Percentiles rank a stretch among this genome's conserved stretches.
These are phyloP conservation scores for Hura crepitans DNA, from an alignment of 441 rosid genomes.

Conservation along the genomic window DNA sequence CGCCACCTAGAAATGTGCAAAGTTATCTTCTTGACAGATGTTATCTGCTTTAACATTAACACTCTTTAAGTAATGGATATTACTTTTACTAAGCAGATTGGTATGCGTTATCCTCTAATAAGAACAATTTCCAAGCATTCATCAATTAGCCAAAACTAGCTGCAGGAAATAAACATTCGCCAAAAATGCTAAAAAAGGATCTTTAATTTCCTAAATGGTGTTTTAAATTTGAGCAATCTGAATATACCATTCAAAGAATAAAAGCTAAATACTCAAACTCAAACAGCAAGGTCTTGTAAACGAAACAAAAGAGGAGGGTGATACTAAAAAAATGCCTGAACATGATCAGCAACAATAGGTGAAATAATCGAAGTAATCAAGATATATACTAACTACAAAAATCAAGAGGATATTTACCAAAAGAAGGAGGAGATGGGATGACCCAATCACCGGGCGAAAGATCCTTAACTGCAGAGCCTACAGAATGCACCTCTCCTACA, in stretches of 20 bases:
- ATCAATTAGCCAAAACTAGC: not conserved
- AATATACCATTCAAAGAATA: not conserved
- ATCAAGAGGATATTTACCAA: conserved; percentile 44
- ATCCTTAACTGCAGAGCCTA: conserved; percentile 62
- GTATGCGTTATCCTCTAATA: not conserved
- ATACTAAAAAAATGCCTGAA: not conserved
- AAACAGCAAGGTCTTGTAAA: not conserved
- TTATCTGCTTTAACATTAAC: not conserved
- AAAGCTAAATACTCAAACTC: not conserved
- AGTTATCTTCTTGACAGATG: not conserved
- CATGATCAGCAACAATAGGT: not conserved
- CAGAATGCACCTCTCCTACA: conserved; percentile 71
- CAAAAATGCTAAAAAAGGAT: not conserved
- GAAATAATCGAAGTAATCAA: not conserved
- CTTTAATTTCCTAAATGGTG: not conserved
- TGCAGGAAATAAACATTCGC: not conserved
- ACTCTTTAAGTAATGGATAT: not conserved
- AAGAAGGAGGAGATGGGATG: conserved; percentile 83
- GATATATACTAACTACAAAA: no score
- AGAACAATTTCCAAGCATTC: not conserved
- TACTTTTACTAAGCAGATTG: not conserved
- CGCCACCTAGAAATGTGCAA: not conserved
- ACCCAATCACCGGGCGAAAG: conserved; percentile 79
- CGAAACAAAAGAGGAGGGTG: no score
- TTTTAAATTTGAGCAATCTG: not conserved